Evolutionary conservation across 257 asterid genomes (phyloP).

Genomic region (Solanum medicagineum): DNA sequence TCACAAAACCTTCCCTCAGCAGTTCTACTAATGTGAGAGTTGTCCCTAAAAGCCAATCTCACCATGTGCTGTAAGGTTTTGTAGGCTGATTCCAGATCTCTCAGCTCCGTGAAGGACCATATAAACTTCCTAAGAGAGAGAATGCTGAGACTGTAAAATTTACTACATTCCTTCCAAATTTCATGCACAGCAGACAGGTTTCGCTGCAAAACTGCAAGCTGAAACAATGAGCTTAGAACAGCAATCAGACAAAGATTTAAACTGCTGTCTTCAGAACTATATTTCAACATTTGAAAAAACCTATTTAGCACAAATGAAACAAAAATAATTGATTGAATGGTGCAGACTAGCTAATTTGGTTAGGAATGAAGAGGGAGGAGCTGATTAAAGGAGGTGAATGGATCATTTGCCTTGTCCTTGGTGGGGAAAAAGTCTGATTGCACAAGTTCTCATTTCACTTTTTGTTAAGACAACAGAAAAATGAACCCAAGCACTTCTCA

Average conservation of each 20-base stretch:
- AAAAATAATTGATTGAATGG: not conserved
- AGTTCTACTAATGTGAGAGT: constrained; percentile 22
- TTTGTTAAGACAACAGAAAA: not conserved
- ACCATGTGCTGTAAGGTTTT: constrained; percentile 63
- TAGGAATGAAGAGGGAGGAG: not conserved
- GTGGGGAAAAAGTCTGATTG: not conserved
- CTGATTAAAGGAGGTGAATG: not conserved
- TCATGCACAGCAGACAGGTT: constrained; percentile 51
- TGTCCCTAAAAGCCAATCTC: constrained; percentile 22
- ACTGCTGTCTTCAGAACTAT: not conserved
- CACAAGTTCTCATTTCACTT: not conserved
- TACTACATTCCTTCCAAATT: constrained; percentile 68
- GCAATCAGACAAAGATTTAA: not conserved
- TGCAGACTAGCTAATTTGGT: not conserved
- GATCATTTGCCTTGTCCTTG: not conserved
- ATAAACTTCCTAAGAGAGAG: constrained; percentile 54
- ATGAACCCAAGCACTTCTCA: not conserved
- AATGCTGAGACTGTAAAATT: constrained; percentile 35
- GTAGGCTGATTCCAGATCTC: constrained; percentile 73
- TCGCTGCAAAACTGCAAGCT: constrained; percentile 85
- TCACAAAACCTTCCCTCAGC: constrained; percentile 35
- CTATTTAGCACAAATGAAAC: not conserved
- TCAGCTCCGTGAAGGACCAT: constrained; percentile 53
- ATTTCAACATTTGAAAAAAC: not conserved
- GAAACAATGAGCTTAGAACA: constrained; percentile 29